Percentiles rank a stretch among this genome's conserved stretches.
These are phyloP conservation scores for Croton setiger DNA, from an alignment of 441 rosid genomes.

Conservation along the genomic window DNA sequence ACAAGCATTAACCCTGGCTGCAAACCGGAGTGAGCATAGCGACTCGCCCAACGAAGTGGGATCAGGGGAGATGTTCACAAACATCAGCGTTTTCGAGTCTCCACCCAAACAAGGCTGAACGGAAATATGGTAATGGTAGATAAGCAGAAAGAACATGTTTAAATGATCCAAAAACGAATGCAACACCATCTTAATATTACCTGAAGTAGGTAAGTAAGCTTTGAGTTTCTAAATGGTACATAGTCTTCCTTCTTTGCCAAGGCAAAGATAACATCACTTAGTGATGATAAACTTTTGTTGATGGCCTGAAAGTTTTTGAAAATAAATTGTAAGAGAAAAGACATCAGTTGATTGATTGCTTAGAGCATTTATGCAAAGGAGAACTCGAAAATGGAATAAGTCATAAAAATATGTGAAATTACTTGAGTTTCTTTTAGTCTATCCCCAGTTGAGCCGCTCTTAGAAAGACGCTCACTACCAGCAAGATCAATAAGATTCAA, in stretches of 20 bases:
- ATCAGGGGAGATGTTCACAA: slow-evolving; percentile 89
- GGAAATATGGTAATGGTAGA: slow-evolving; percentile 11
- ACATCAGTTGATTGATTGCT: background rate
- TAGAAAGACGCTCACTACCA: slow-evolving; percentile 93
- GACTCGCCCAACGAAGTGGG: slow-evolving; percentile 79
- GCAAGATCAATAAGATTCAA: slow-evolving; percentile 93
- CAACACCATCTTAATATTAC: slow-evolving; percentile 29
- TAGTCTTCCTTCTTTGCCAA: slow-evolving; percentile 96
- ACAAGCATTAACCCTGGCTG: slow-evolving; percentile 97
- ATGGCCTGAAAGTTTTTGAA: slow-evolving; percentile 55
- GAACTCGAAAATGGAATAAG: background rate
- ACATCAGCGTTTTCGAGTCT: slow-evolving; percentile 95
- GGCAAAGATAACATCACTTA: slow-evolving; percentile 91
- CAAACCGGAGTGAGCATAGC: slow-evolving; percentile 91
- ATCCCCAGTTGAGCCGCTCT: slow-evolving; percentile 96
- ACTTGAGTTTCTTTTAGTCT: slow-evolving; percentile 77
- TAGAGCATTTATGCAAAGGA: background rate
- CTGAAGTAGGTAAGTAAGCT: slow-evolving; percentile 95
- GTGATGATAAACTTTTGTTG: slow-evolving; percentile 83
- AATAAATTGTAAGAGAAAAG: background rate
- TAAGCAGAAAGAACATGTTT: slow-evolving; percentile 1
- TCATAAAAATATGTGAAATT: slow-evolving; percentile 5
- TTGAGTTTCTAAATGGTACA: slow-evolving; percentile 95
- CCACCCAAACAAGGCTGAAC: slow-evolving; percentile 97
- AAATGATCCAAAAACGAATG: background rate